Conservation (phyloP, 2,329 filamentous ascomycete genomes). For the Pyricularia pennisetigena region DNA sequence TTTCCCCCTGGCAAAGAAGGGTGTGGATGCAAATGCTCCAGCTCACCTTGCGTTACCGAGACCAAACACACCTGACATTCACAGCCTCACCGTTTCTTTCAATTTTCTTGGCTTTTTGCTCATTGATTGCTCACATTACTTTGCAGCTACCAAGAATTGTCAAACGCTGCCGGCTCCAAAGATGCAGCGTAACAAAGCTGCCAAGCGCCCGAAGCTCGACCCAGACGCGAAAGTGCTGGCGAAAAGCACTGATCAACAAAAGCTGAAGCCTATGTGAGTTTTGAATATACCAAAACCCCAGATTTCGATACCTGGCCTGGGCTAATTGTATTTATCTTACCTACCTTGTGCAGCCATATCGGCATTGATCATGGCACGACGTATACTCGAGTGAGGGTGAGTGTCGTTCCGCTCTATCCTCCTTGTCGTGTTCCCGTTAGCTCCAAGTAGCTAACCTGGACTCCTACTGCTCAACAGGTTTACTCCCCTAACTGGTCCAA, state of each 20-base stretch:
- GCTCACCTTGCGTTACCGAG: too few relatives aligned
- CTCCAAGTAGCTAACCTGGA: neutral
- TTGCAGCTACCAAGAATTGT: too few relatives aligned
- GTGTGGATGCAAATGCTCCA: too few relatives aligned
- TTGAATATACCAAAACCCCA: neutral
- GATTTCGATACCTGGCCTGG: accelerated
- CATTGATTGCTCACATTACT: too few relatives aligned
- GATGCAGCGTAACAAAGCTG: too few relatives aligned
- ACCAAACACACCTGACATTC: too few relatives aligned
- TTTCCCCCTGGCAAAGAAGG: too few relatives aligned
- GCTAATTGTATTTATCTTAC: neutral
- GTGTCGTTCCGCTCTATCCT: neutral
- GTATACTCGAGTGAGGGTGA: neutral
- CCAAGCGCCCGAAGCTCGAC: too few relatives aligned
- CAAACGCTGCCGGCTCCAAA: too few relatives aligned
- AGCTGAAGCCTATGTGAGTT: neutral
- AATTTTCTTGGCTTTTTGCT: too few relatives aligned
- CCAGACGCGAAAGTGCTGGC: neutral
- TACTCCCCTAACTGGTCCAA: neutral
- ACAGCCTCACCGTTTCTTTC: too few relatives aligned
- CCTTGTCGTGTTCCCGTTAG: neutral
- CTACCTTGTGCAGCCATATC: neutral
- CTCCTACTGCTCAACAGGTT: neutral
- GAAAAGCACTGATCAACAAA: too few relatives aligned
- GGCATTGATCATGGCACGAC: conserved; percentile 3